phyloP scores from a whole-genome alignment of 2,329 filamentous ascomycete genomes.

The Acrodontium crateriforme region DNA sequence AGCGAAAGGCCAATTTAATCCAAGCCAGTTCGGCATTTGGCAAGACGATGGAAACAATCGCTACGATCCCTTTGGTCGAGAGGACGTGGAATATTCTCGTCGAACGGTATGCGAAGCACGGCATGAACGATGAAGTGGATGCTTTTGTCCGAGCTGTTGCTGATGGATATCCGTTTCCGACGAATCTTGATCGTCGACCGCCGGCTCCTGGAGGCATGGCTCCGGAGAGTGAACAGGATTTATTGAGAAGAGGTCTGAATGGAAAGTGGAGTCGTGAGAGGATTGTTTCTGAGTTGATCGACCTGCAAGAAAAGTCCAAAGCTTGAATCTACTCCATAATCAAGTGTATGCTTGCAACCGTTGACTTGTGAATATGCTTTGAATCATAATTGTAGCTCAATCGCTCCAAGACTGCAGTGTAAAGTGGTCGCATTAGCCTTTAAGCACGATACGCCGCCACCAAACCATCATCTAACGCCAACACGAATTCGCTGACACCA shows the following conservation, averaged over 20 bases:
- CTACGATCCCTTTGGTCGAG: constrained; percentile 36
- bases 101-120: constrained; percentile 21
- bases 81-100: constrained; percentile 30
- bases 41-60: constrained; percentile 49
- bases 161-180: constrained; percentile 49
- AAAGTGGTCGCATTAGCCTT: too few species aligned
- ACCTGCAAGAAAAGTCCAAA: constrained; percentile 12
- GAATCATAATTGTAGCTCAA: too few species aligned
- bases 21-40: constrained; percentile 50
- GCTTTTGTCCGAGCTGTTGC: constrained; percentile 38
- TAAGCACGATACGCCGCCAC: too few species aligned
- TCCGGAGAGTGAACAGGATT: constrained; percentile 44
- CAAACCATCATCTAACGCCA: too few species aligned
- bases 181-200: constrained; percentile 44
- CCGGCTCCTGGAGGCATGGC: constrained; percentile 46
- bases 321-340: too few species aligned
- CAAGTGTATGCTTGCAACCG: too few species aligned
- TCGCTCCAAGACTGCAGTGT: too few species aligned
- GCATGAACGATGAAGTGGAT: constrained; percentile 29
- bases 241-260: constrained; percentile 33
- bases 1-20: constrained; percentile 46
- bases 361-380: too few species aligned
- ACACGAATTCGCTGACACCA: too few species aligned
- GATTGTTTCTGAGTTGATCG: constrained; percentile 22
- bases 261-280: constrained; percentile 27